phyloP scores from a whole-genome alignment of 2,329 filamentous ascomycete genomes.

The Arthrobotrys sphaeroides region DNA sequence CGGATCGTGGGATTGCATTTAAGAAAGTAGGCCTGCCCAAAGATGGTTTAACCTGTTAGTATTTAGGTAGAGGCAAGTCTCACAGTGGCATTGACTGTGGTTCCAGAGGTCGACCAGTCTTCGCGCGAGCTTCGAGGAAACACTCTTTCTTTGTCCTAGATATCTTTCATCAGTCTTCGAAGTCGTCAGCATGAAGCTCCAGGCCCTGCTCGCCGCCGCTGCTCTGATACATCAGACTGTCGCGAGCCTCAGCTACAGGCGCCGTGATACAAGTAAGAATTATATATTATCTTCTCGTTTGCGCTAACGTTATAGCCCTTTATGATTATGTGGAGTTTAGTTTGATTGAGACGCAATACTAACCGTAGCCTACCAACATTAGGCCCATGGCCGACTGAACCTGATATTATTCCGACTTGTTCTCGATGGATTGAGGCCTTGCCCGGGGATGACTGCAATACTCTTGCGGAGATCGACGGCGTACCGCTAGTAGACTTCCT shows the following conservation, averaged over 20 bases:
- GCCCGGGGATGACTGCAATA: slow-evolving; percentile 29
- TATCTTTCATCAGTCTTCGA: not conserved
- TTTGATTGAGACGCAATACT: not conserved
- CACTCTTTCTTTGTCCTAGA: not conserved
- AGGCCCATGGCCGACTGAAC: slow-evolving; percentile 36
- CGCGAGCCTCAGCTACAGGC: not conserved
- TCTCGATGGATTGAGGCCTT: slow-evolving; percentile 31
- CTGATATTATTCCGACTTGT: slow-evolving; percentile 19
- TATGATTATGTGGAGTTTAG: too few relatives aligned
- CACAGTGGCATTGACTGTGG: not conserved
- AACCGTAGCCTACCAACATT: not conserved
- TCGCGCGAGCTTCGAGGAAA: not conserved
- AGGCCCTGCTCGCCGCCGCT: not conserved
- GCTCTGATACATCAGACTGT: not conserved
- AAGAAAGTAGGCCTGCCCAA: not conserved
- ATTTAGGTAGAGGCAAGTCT: slow-evolving; percentile 8
- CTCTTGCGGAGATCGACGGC: slow-evolving; percentile 20
- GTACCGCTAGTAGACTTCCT: slow-evolving; percentile 20
- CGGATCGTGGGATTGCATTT: not conserved
- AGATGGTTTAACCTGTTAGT: not conserved
- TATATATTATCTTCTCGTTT: too few relatives aligned
- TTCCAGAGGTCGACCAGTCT: not conserved
- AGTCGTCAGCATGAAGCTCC: slow-evolving; percentile 12
- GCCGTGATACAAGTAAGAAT: slow-evolving; percentile 30
- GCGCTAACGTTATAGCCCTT: too few relatives aligned